A percentile compares a stretch with the other conserved stretches of the same genome.
phyloP scores from a whole-genome alignment of 2,329 filamentous ascomycete species.

The Sarocladium kiliense region DNA sequence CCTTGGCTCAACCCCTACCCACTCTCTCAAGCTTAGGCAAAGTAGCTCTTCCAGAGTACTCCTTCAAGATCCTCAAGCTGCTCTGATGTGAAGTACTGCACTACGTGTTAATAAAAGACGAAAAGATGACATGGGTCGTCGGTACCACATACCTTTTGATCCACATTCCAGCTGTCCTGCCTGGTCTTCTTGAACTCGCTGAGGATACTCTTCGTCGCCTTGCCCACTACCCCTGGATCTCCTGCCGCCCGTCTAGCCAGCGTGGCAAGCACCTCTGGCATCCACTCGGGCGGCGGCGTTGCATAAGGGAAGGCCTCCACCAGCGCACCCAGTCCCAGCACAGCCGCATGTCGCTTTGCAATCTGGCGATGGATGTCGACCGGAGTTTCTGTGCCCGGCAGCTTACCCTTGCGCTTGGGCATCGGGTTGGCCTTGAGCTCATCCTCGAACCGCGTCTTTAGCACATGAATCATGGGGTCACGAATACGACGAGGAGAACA shows the following conservation, averaged over 20 bases:
- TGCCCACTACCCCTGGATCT: conserved; percentile 88
- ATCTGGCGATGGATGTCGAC: conserved; percentile 71
- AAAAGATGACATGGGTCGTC: neutral
- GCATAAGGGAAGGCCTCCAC: conserved; percentile 96
- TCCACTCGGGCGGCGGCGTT: conserved; percentile 86
- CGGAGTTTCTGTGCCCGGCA: conserved; percentile 61
- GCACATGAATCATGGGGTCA: conserved; percentile 66
- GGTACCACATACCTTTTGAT: conserved; percentile 73
- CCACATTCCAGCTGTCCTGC: conserved; percentile 97
- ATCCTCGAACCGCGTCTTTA: conserved; percentile 75
- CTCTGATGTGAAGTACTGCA: conserved; percentile 76
- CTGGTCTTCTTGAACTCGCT: conserved; percentile 99
- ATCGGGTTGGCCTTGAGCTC: conserved; percentile 80
- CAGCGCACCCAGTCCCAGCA: conserved; percentile 83
- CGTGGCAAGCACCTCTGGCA: conserved; percentile 85
- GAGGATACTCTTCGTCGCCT: conserved; percentile 88
- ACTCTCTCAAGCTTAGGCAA: conserved; percentile 58
- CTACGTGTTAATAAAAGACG: conserved; percentile 19
- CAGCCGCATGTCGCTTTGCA: conserved; percentile 80
- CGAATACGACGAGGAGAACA: conserved; percentile 83
- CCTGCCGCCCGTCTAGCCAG: conserved; percentile 80
- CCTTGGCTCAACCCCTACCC: neutral
- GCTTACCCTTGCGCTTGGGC: conserved; percentile 62
- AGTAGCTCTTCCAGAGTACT: conserved; percentile 99
- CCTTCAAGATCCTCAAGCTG: conserved; percentile 94